Percentiles rank a stretch among this genome's conserved stretches.
Evolutionary conservation across 768 basidiomycete genomes (phyloP).

Genomic region (Calocera viscosa): DNA sequence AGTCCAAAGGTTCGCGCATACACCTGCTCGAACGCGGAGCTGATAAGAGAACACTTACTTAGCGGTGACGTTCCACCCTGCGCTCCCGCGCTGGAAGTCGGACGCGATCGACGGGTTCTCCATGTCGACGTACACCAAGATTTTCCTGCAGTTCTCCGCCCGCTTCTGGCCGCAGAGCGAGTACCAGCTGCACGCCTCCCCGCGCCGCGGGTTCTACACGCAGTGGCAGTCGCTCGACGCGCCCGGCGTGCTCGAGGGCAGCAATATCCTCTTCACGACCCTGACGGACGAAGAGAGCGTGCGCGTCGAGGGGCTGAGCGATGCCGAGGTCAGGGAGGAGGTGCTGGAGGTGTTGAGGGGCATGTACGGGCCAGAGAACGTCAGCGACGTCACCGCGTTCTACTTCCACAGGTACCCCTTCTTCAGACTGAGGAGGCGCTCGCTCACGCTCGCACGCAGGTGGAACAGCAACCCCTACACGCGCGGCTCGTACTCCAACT

Average conservation of each 20-base stretch:
- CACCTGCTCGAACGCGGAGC: background rate
- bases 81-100: conserved; percentile 46
- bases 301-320: conserved; percentile 43
- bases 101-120: conserved; percentile 51
- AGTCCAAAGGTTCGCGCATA: conserved; percentile 20
- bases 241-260: background rate
- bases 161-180: conserved; percentile 45
- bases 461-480: conserved; percentile 46
- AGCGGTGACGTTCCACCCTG: conserved; percentile 38
- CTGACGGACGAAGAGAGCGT: conserved; percentile 41
- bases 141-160: conserved; percentile 49
- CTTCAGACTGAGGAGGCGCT: background rate
- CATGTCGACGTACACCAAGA: conserved; percentile 58
- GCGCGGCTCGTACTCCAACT: conserved; percentile 55
- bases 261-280: background rate
- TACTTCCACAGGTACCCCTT: conserved; percentile 30
- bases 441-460: conserved; percentile 12
- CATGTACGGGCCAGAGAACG: conserved; percentile 45
- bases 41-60: background rate
- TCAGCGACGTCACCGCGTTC: conserved; percentile 42
- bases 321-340: conserved; percentile 38
- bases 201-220: background rate
- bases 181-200: conserved; percentile 12
- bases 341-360: conserved; percentile 42
- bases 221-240: background rate